Base-by-base conservation (phyloP, 257 asterid species). In the Nicotiana sylvestris region DNA sequence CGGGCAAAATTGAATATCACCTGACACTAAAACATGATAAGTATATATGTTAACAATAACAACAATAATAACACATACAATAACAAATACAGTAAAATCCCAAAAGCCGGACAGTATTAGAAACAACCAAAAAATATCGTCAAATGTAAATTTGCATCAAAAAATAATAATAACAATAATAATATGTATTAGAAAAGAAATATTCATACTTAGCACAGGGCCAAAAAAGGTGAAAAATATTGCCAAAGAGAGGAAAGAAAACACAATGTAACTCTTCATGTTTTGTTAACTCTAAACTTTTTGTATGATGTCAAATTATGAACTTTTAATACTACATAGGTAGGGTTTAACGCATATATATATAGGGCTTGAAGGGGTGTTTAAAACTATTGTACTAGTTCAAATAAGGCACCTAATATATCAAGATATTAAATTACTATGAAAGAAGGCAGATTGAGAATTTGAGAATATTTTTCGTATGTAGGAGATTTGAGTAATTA, bases 231-330 rank as follows among this genome's bases (percentile, higher is more conserved):
- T 81, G 6, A 30, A 65, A 56, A 66, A 32, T 32, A 81, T 55
- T 17, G 67, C 33, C 39, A 81, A 9, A 1, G 16, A 30, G 46
- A 81, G 65, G n/a, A 81, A 58, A 58, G 66, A 33, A 66, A 81
- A 37, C 5, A 66, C 35, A 81, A 81, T 51, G 30, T 35, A 51
- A 35, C 46, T 81, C 77, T 32, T 81, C 83, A 81, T 81, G 35
- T 5, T 66, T 65, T 43, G 18, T 49, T 29, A 8, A 3, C 1
- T 25, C 10, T 30, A 9, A 6, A 74, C 7, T 6, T 29, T 65
- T 32, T 29, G 37, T 25, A 0, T 25, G 51, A 43, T 74, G 0
- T 72, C 0, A 46, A 72, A 72, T 1, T 49, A 46, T 46, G 13
- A 46, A 25, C 49, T 72, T 21, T 25, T 72, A 43, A 13, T 49